Percentiles rank a stretch among this genome's conserved stretches.
Evolutionary conservation across 768 basidiomycete genomes (phyloP).

Genomic region (Xerocomellus amylosporus): DNA sequence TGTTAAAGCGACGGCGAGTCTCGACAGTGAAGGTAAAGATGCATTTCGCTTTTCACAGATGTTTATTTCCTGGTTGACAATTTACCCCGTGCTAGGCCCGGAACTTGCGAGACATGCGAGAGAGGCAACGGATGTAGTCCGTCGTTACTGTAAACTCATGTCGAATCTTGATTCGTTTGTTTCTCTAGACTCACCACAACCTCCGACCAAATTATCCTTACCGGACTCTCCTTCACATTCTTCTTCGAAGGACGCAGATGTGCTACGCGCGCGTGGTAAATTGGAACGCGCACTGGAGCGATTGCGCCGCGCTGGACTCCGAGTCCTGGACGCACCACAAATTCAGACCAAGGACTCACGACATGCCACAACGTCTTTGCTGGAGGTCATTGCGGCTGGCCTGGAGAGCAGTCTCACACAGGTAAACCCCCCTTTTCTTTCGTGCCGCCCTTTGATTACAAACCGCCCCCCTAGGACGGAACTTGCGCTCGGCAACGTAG

Average conservation of each 20-base stretch:
- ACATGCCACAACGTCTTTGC: constrained; percentile 27
- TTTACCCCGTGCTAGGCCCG: constrained; percentile 5
- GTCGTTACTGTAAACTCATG: constrained; percentile 18
- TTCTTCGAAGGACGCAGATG: constrained; percentile 9
- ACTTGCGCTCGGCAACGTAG: background rate
- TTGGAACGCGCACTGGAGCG: constrained; percentile 61
- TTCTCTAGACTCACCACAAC: background rate
- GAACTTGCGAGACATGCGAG: constrained; percentile 20
- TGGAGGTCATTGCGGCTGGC: constrained; percentile 36
- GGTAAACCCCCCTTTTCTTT: constrained; percentile 24
- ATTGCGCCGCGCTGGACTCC: constrained; percentile 49
- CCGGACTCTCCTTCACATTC: background rate
- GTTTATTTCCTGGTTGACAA: background rate
- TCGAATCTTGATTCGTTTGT: constrained; percentile 10
- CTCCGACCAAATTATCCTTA: background rate
- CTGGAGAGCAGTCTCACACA: constrained; percentile 31
- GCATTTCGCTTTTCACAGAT: background rate
- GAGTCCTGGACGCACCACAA: constrained; percentile 40
- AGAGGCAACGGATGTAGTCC: constrained; percentile 16
- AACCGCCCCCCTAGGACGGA: constrained; percentile 2
- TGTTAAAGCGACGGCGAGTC: constrained; percentile 42
- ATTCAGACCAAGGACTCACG: constrained; percentile 5
- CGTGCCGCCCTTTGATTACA: background rate
- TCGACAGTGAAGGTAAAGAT: constrained; percentile 21
- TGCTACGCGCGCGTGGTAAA: constrained; percentile 44